A percentile compares a stretch with the other conserved stretches of the same genome.
phyloP scores from a whole-genome alignment of 1,284 basidiomycete species.

The Neotropicomus parvogracilis region DNA sequence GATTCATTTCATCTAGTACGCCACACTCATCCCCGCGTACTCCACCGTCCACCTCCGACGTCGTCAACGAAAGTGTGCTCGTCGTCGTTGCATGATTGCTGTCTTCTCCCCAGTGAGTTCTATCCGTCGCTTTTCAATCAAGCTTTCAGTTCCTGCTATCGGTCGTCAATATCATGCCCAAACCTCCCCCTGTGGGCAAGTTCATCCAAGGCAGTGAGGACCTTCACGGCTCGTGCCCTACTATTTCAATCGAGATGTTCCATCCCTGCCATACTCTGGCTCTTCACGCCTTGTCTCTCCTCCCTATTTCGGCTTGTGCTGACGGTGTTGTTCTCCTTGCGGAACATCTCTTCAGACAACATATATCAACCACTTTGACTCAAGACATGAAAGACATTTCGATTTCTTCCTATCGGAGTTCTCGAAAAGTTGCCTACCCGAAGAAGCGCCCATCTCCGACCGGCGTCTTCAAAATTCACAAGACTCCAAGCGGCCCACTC shows the following conservation, averaged over 20 bases:
- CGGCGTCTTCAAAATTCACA: conserved; percentile 65
- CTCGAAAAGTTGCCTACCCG: conserved; percentile 65
- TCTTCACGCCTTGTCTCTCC: conserved; percentile 16
- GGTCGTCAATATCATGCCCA: conserved; percentile 11
- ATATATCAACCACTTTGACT: conserved; percentile 22
- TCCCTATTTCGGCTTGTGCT: conserved; percentile 15
- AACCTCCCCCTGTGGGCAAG: conserved; percentile 9
- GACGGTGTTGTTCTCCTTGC: conserved; percentile 13
- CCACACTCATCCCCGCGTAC: conserved; percentile 26
- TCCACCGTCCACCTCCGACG: conserved; percentile 9
- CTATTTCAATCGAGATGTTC: background rate
- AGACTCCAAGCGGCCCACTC: conserved; percentile 47
- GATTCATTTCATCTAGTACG: conserved; percentile 36
- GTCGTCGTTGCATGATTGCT: conserved; percentile 31
- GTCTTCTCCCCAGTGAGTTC: conserved; percentile 24
- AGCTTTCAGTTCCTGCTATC: background rate
- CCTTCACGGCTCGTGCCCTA: background rate
- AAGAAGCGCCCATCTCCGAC: conserved; percentile 80
- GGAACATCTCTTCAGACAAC: conserved; percentile 35
- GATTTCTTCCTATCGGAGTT: conserved; percentile 49
- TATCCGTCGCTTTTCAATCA: background rate
- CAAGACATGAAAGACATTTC: conserved; percentile 74
- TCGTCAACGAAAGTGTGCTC: conserved; percentile 20
- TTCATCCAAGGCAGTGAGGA: conserved; percentile 6
- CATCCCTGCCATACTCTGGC: conserved; percentile 3